phyloP scores from a whole-genome alignment of 192 early-diverging fungal genomes.

The Mortierella hygrophila region DNA sequence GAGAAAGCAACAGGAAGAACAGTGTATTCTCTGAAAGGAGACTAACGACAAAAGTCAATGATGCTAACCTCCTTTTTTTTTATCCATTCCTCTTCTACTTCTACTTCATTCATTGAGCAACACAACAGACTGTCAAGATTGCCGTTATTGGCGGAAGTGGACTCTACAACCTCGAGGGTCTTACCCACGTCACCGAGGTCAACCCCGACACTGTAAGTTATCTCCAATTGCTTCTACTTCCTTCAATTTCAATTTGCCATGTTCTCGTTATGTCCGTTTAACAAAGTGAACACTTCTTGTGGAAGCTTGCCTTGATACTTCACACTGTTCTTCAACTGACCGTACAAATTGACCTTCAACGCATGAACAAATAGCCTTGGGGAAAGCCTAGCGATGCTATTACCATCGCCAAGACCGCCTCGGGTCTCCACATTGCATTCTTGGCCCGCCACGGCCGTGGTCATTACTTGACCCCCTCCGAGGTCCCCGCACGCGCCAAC shows the following conservation, averaged over 20 bases:
- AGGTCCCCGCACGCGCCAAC: conserved; percentile 96
- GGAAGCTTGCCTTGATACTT: conserved; percentile 3
- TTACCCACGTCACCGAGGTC: conserved; percentile 84
- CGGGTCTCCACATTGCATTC: conserved; percentile 91
- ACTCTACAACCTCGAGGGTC: conserved; percentile 88
- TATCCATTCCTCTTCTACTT: neutral
- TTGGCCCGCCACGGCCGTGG: conserved; percentile 95
- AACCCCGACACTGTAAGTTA: conserved; percentile 83
- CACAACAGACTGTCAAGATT: conserved; percentile 71
- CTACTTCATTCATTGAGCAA: neutral
- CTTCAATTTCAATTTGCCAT: neutral
- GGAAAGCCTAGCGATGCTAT: conserved; percentile 91
- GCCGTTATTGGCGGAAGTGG: conserved; percentile 97
- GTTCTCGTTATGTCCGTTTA: neutral
- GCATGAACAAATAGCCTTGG: conserved; percentile 72
- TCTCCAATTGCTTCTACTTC: neutral
- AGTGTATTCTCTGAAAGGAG: neutral
- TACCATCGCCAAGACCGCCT: conserved; percentile 77
- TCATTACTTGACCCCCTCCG: conserved; percentile 87
- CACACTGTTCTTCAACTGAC: conserved; percentile 1
- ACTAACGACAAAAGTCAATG: neutral
- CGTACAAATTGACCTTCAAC: neutral
- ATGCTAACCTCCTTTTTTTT: neutral
- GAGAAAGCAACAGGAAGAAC: neutral
- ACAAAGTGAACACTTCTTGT: neutral